Conservation (phyloP, 2,329 filamentous ascomycete genomes). For the Chaetomiaceae sp. region DNA sequence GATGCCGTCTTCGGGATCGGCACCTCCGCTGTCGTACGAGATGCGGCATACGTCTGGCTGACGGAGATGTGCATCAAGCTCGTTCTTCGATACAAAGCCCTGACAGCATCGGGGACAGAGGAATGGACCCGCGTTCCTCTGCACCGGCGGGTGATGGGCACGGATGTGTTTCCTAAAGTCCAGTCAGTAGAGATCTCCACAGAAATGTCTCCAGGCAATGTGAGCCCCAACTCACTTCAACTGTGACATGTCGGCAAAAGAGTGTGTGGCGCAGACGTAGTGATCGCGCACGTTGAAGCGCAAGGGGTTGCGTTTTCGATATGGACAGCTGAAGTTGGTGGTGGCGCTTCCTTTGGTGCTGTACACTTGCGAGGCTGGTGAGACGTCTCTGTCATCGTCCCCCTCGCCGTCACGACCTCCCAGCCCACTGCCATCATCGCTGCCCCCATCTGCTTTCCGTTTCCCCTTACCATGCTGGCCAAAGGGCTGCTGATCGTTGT, state of each 20-base stretch:
- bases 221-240: no score
- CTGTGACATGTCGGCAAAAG: constrained; percentile 25
- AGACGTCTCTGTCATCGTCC: constrained; percentile 15
- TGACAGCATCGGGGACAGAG: constrained; percentile 22
- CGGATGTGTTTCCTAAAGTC: constrained; percentile 23
- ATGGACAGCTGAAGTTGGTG: constrained; percentile 24
- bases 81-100: constrained; percentile 22
- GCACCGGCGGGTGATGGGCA: constrained; percentile 24
- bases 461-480: constrained; percentile 19
- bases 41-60: constrained; percentile 18
- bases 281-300: constrained; percentile 24
- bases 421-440: constrained; percentile 18
- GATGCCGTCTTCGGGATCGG: constrained; percentile 23
- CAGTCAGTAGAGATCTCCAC: background rate
- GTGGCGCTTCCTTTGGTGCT: constrained; percentile 14
- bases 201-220: no score
- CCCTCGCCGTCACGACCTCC: constrained; percentile 15
- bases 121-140: constrained; percentile 22
- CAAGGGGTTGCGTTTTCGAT: constrained; percentile 24
- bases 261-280: constrained; percentile 25
- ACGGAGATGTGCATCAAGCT: constrained; percentile 21
- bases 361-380: constrained; percentile 12
- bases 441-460: constrained; percentile 22
- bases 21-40: constrained; percentile 19
- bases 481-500: constrained; percentile 9